These are phyloP conservation scores for Dendrobium nobile DNA, from an alignment of 106 monocot genomes.

Conservation along the genomic window DNA sequence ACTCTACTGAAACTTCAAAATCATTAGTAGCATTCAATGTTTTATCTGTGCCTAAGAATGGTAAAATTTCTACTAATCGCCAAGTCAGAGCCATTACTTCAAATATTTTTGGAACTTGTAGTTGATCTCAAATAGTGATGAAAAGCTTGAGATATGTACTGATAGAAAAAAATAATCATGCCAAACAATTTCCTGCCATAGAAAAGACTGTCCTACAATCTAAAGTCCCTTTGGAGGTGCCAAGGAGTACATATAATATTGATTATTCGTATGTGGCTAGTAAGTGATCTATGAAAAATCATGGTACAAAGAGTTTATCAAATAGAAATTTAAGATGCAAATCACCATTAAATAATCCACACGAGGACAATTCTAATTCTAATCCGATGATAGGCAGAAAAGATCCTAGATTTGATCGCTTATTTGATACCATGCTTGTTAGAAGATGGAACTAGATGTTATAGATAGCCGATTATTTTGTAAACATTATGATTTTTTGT, in stretches of 20 bases:
- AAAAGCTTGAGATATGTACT: constrained; percentile 20
- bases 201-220: constrained; percentile 14
- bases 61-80: constrained; percentile 26
- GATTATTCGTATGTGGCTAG: constrained; percentile 10
- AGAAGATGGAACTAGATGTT: background rate
- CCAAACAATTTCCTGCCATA: constrained; percentile 11
- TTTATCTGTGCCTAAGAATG: constrained; percentile 28
- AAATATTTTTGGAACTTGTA: constrained; percentile 31
- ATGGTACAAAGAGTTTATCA: constrained; percentile 4
- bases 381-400: background rate
- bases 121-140: constrained; percentile 41
- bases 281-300: constrained; percentile 13
- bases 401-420: constrained; percentile 17
- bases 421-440: constrained; percentile 4
- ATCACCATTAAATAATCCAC: background rate
- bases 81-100: constrained; percentile 28
- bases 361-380: constrained; percentile 5
- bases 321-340: constrained; percentile 23
- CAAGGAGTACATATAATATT: constrained; percentile 11
- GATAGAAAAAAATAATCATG: constrained; percentile 7
- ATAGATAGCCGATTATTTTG: too few species aligned
- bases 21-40: constrained; percentile 11
- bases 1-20: constrained; percentile 26
- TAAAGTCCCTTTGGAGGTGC: constrained; percentile 11
- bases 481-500: too few species aligned